Conservation (phyloP, 1,139 yeast genomes). For the Pichia sp. region DNA sequence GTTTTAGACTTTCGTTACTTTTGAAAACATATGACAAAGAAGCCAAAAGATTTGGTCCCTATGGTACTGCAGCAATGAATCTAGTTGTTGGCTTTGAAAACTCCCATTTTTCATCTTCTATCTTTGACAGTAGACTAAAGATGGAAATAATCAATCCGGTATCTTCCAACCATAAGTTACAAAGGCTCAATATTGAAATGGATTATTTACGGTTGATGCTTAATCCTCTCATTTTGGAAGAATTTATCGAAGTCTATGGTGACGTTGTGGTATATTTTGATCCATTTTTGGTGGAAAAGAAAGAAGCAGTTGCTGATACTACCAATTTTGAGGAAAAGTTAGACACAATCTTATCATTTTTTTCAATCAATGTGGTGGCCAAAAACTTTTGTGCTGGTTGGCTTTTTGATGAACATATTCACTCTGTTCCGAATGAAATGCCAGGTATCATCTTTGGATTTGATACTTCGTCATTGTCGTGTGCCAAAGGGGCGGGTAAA, state of each 20-base stretch:
- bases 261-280: constrained; percentile 2
- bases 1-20: constrained; percentile 12
- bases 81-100: too few relatives aligned
- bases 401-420: constrained; percentile 40
- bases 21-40: constrained; percentile 15
- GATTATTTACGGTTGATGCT: constrained; percentile 49
- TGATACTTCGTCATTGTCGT: constrained; percentile 56
- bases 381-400: constrained; percentile 71
- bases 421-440: constrained; percentile 24
- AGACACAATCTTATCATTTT: constrained; percentile 25
- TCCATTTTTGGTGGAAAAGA: not conserved
- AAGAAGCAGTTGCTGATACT: not conserved
- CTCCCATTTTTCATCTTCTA: constrained; percentile 9
- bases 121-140: constrained; percentile 35
- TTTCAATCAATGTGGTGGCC: constrained; percentile 51
- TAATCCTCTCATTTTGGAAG: constrained; percentile 36
- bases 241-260: constrained; percentile 16
- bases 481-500: constrained; percentile 56
- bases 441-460: constrained; percentile 77
- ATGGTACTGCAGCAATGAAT: constrained; percentile 26
- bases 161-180: constrained; percentile 23
- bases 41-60: constrained; percentile 20
- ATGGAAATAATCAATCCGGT: constrained; percentile 32
- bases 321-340: constrained; percentile 7
- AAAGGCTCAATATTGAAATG: constrained; percentile 50